Evolutionary conservation across 768 basidiomycete genomes (phyloP), one percentile per base, ranked within the genome.

Genomic region (Mycena crocata): DNA sequence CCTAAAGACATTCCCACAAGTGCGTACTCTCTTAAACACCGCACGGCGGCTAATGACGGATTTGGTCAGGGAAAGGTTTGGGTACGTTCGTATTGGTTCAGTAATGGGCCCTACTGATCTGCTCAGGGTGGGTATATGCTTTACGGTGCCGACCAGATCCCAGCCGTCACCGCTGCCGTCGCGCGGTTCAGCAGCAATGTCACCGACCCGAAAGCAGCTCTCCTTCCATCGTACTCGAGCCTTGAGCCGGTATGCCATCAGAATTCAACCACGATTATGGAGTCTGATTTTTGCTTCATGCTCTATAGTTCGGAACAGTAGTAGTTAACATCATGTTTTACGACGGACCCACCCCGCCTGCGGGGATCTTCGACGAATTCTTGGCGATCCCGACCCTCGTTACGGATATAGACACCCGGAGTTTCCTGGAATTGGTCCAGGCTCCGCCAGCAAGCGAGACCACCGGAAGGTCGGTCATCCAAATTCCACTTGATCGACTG

Each of bases 291-390:
- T 1, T 2, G 2, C 23, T 5, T 24, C 13, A n/a, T n/a, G n/a
- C n/a, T n/a, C n/a, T n/a, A n/a, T 24, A 37, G 21, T 12, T 21
- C 8, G 50, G 72, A 74, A 59, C 74, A 13, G 45, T 70, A 1
- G 72, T 81, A 7, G 73, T 72, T 3, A 71, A 77, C 8, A 57
- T 87, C 4, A 57, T 91, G 28, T 91, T 91, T 75, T 90, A 91
- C 68, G 86, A 91, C 69, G 85, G 69, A 0, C 89, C 89, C 15
- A 79, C 73, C 0, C 82, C 82, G 1, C 87, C 86, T 0, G 62
- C 67, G 0, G 87, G 85, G 1, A 81, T 87, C 35, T 88, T 88
- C 65, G 86, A 88, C 64, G 80, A 80, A 12, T 86, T 86, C 74
- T 65, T 87, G 26, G 76, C 78, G 1, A 84, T 89, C 37, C 83